Percentiles rank a stretch among this genome's conserved stretches.
phyloP scores from a whole-genome alignment of 768 basidiomycete genomes.

The Kwoniella newhampshirensis region DNA sequence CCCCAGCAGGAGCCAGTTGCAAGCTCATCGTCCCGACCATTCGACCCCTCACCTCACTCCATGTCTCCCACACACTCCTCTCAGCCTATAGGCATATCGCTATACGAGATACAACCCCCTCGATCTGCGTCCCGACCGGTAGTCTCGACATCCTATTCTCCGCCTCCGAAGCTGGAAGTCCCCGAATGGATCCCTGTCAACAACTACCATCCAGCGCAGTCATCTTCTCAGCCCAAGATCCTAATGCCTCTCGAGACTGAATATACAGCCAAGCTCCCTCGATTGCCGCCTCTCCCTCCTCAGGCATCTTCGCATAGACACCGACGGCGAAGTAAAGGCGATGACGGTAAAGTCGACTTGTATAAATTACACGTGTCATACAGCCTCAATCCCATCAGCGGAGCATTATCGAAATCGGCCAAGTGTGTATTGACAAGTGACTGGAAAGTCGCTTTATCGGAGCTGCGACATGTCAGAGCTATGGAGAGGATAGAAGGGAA shows the following conservation, averaged over 20 bases:
- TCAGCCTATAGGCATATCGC: conserved; percentile 6
- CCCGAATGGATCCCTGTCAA: conserved; percentile 39
- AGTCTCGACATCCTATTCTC: conserved; percentile 9
- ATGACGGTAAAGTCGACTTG: conserved; percentile 33
- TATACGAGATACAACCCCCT: conserved; percentile 24
- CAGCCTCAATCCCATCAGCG: conserved; percentile 44
- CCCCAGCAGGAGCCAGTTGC: conserved; percentile 1
- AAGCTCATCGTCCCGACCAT: background rate
- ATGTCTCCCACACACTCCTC: background rate
- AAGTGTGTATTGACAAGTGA: conserved; percentile 50
- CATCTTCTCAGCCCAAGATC: conserved; percentile 26
- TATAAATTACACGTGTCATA: conserved; percentile 38
- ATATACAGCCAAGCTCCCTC: conserved; percentile 39
- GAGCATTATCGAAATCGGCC: conserved; percentile 35
- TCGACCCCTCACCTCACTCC: background rate
- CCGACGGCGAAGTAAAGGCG: conserved; percentile 17
- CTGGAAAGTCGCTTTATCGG: conserved; percentile 70
- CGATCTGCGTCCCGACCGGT: background rate
- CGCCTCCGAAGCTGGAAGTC: conserved; percentile 10
- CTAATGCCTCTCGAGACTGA: conserved; percentile 40
- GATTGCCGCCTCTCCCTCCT: conserved; percentile 21
- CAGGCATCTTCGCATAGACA: conserved; percentile 10
- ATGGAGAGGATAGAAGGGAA: conserved; percentile 81
- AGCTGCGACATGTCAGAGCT: conserved; percentile 73
- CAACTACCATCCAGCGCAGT: conserved; percentile 30